phyloP scores from a whole-genome alignment of 2,329 filamentous ascomycete genomes.

The Tothia fuscella region DNA sequence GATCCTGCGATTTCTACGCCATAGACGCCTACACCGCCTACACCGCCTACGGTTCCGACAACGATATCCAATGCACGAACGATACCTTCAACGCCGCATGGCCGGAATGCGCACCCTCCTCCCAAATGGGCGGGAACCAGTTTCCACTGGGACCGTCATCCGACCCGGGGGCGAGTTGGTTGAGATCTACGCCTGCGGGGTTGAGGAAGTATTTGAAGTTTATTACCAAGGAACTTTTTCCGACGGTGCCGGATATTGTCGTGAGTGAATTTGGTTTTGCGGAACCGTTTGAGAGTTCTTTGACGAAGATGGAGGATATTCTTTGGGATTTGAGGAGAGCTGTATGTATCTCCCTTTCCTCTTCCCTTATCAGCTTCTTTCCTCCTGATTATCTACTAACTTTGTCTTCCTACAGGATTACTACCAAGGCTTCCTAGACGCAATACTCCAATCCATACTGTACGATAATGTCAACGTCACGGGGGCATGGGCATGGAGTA shows the following conservation, averaged over 20 bases:
- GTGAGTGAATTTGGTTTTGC: slow-evolving; percentile 31
- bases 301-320: slow-evolving; percentile 20
- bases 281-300: slow-evolving; percentile 28
- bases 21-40: slow-evolving; percentile 24
- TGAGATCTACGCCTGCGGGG: slow-evolving; percentile 28
- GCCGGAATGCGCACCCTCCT: slow-evolving; percentile 30
- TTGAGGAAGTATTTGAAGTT: slow-evolving; percentile 30
- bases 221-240: slow-evolving; percentile 32
- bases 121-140: slow-evolving; percentile 24
- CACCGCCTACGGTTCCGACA: slow-evolving; percentile 22
- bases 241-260: slow-evolving; percentile 28
- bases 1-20: slow-evolving; percentile 32
- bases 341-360: not conserved
- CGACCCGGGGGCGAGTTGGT: slow-evolving; percentile 30
- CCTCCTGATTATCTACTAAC: not conserved
- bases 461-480: slow-evolving; percentile 31
- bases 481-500: slow-evolving; percentile 30
- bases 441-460: slow-evolving; percentile 26
- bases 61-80: slow-evolving; percentile 27
- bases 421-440: slow-evolving; percentile 30
- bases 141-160: slow-evolving; percentile 35
- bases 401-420: slow-evolving; percentile 20
- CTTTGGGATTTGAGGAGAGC: slow-evolving; percentile 29
- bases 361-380: not conserved
- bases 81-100: slow-evolving; percentile 29